Base-by-base conservation (phyloP, 345 rosid species). In the Brassica rapa region DNA sequence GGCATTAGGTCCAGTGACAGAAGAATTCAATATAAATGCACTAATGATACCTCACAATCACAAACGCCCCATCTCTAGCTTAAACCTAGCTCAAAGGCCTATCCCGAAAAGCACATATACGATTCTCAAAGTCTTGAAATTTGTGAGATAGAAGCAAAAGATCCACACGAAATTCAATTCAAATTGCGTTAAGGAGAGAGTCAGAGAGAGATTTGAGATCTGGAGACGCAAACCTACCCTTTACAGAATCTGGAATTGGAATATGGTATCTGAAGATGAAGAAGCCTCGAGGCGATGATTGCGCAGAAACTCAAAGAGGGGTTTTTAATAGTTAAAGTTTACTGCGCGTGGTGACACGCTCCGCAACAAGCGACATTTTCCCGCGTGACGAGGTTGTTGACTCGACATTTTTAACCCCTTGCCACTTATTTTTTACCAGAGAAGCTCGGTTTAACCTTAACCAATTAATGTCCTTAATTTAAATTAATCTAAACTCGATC, bases 301-400 rank as follows among this genome's bases (percentile, higher is more conserved):
- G 27, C 19, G 0, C 19, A 19, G 19, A 55, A 64, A n/a, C 66
- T 37, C 39, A 64, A 27, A 64, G 43, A 27, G 71, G 43, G n/a
- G 10, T 62, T 65, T 61, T 64, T 71, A 59, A 35, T 71, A 8
- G 27, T 35, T 39, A 16, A 65, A n/a, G 4, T 78, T 30, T 46
- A 57, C 62, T 29, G 67, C 51, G 61, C 72, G 57, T 70, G 56
- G 12, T 0, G 0, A 6, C 81, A 77, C 76, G 65, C 81, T 65
- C 76, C 66, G 37, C 2, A 71, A 63, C 66, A 10, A n/a, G 32
- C 16, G 11, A 25, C 66, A 19, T 65, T 78, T 41, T 78, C 82
- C 82, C 82, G 72, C 81, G 76, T 32, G 70, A 60, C 60, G 55
- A 56, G 27, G 61, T 15, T 0, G 51, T 55, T 71, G 49, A 56